Evolutionary conservation across 2,329 filamentous ascomycete genomes (phyloP).

Genomic region (Lachnellula arida): DNA sequence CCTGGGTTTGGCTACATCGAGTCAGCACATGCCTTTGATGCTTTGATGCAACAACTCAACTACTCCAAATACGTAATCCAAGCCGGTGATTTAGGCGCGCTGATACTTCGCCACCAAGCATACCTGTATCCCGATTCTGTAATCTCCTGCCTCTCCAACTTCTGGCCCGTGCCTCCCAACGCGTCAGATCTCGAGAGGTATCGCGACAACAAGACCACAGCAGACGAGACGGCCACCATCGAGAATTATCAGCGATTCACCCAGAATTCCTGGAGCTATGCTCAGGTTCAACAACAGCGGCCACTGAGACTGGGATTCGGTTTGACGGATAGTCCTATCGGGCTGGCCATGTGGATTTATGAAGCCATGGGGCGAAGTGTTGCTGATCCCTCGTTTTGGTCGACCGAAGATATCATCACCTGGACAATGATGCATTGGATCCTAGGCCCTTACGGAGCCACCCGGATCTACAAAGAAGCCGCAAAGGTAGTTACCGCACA

Average conservation of each 20-base stretch:
- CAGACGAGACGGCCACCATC: slow-evolving; percentile 5
- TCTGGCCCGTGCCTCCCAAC: slow-evolving; percentile 9
- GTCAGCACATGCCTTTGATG: slow-evolving; percentile 32
- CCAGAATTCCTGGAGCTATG: not conserved
- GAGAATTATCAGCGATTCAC: not conserved
- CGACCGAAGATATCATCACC: slow-evolving; percentile 21
- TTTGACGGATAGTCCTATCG: slow-evolving; percentile 33
- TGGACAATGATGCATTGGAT: slow-evolving; percentile 24
- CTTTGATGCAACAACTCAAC: slow-evolving; percentile 38
- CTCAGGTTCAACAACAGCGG: slow-evolving; percentile 2
- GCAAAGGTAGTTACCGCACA: not conserved
- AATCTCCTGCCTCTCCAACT: slow-evolving; percentile 7
- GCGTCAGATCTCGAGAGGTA: slow-evolving; percentile 5
- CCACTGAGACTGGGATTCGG: slow-evolving; percentile 14
- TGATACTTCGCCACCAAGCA: slow-evolving; percentile 11
- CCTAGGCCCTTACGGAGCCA: slow-evolving; percentile 15
- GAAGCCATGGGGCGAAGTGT: slow-evolving; percentile 9
- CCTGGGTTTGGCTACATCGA: slow-evolving; percentile 36
- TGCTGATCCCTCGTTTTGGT: slow-evolving; percentile 6
- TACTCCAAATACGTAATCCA: slow-evolving; percentile 25
- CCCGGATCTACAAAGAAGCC: slow-evolving; percentile 19
- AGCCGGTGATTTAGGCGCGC: slow-evolving; percentile 22
- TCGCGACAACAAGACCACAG: not conserved
- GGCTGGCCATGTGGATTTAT: slow-evolving; percentile 29
- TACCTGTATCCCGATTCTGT: slow-evolving; percentile 5